These are phyloP conservation scores for Vitis rupestris DNA, from an alignment of 164 flowering plant genomes.

Conservation along the genomic window DNA sequence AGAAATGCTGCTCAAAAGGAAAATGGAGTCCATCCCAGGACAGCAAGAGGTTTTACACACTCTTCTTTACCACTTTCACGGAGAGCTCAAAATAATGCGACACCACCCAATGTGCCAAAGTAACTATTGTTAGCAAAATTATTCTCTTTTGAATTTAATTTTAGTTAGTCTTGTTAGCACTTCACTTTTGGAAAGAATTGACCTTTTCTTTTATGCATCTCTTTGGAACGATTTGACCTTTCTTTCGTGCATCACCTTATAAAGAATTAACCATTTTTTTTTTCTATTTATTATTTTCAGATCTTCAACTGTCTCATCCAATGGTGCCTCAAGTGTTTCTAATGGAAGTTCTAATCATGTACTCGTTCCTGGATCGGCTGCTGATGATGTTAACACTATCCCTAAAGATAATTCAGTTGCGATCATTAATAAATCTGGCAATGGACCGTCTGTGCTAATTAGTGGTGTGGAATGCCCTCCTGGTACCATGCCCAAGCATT, in stretches of 20 bases:
- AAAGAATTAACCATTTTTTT: neutral
- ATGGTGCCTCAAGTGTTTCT: conserved; percentile 18
- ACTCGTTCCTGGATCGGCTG: neutral
- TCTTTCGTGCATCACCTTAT: neutral
- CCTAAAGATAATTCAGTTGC: conserved; percentile 3
- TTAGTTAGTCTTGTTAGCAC: no score
- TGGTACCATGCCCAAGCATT: neutral
- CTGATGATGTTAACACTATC: neutral
- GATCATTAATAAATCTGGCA: conserved; percentile 4
- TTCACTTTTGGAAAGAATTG: neutral
- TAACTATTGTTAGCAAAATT: conserved; percentile 6
- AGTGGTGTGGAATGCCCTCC: neutral
- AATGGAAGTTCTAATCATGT: conserved; percentile 23
- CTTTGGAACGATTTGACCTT: neutral
- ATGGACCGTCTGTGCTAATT: neutral
- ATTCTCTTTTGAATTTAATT: neutral
- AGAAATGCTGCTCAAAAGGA: conserved; percentile 32
- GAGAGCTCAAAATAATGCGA: conserved; percentile 13
- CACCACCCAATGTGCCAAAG: conserved; percentile 18
- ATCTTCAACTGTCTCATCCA: conserved; percentile 10
- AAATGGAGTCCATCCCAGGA: conserved; percentile 25
- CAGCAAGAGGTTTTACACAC: conserved; percentile 14
- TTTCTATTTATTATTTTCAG: conserved; percentile 17
- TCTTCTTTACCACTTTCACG: conserved; percentile 7
- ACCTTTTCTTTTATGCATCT: neutral